These are phyloP conservation scores for Colletotrichum graminicola DNA, from an alignment of 2,329 filamentous ascomycete genomes.

Conservation along the genomic window DNA sequence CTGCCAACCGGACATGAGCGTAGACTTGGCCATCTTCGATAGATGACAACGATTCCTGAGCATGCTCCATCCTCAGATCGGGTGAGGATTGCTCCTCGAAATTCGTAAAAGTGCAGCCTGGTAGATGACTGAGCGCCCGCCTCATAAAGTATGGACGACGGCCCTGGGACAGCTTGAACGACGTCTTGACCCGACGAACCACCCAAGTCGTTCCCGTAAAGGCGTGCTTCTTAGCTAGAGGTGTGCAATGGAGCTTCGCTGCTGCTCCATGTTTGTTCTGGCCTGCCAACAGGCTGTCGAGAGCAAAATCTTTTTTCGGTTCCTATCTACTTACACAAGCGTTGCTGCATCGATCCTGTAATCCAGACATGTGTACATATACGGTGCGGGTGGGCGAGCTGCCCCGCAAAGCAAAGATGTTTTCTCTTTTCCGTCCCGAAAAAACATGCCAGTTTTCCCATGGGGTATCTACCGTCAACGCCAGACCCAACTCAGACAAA, in stretches of 20 bases:
- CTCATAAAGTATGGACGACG: neutral
- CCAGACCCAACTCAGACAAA: slow-evolving; percentile 32
- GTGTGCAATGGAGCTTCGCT: neutral
- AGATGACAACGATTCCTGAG: neutral
- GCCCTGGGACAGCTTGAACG: neutral
- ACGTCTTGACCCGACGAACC: neutral
- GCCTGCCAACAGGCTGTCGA: neutral
- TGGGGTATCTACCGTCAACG: slow-evolving; percentile 40
- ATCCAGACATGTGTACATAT: slow-evolving; percentile 25
- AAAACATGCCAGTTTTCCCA: slow-evolving; percentile 26
- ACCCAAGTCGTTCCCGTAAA: neutral
- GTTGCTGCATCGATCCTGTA: neutral
- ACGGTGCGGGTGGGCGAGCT: neutral
- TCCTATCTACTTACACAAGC: slow-evolving; percentile 3
- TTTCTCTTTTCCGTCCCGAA: slow-evolving; percentile 9
- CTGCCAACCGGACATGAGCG: neutral
- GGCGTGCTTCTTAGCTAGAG: neutral
- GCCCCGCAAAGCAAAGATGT: slow-evolving; percentile 1
- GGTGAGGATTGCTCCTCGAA: neutral
- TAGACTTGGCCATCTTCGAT: neutral
- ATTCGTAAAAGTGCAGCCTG: too few relatives aligned
- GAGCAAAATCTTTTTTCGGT: neutral
- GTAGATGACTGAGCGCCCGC: neutral
- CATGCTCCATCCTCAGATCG: neutral
- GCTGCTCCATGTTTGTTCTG: neutral